These are phyloP conservation scores for Calocera cornea DNA, from an alignment of 768 basidiomycete species.

Conservation along the genomic window DNA sequence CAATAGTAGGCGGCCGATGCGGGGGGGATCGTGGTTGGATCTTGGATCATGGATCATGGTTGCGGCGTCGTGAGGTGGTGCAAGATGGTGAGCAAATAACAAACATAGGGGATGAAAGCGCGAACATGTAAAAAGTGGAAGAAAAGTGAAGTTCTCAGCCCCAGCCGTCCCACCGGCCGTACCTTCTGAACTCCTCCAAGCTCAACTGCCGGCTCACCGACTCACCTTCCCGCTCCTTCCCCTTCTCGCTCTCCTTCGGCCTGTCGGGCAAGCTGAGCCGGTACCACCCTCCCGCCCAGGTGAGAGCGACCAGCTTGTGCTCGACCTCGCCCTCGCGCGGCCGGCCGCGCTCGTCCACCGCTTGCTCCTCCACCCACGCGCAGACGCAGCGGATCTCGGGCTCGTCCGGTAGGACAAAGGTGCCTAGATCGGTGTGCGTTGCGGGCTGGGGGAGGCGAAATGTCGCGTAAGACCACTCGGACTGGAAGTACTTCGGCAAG, in stretches of 20 bases:
- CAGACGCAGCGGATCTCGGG: constrained; percentile 36
- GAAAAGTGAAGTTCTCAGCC: constrained; percentile 24
- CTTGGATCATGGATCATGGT: not conserved
- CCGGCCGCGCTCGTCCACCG: constrained; percentile 21
- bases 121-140: constrained; percentile 10
- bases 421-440: constrained; percentile 61
- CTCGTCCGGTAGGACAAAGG: constrained; percentile 42
- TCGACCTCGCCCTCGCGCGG: constrained; percentile 24
- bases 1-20: not conserved
- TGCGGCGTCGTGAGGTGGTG: too few species aligned
- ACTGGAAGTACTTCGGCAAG: constrained; percentile 80
- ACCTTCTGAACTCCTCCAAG: constrained; percentile 67
- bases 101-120: constrained; percentile 14
- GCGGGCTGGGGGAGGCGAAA: constrained; percentile 79
- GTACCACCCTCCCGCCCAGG: constrained; percentile 88
- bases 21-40: not conserved
- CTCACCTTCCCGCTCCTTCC: constrained; percentile 31
- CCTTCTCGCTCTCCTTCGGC: constrained; percentile 38
- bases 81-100: constrained; percentile 11
- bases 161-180: constrained; percentile 88
- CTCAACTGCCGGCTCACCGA: constrained; percentile 32
- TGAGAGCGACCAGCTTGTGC: constrained; percentile 71
- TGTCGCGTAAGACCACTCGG: constrained; percentile 93
- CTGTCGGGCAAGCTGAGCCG: constrained; percentile 49
- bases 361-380: constrained; percentile 61